Conservation (phyloP, 768 basidiomycete species). For the Lanmaoa rubissima region DNA sequence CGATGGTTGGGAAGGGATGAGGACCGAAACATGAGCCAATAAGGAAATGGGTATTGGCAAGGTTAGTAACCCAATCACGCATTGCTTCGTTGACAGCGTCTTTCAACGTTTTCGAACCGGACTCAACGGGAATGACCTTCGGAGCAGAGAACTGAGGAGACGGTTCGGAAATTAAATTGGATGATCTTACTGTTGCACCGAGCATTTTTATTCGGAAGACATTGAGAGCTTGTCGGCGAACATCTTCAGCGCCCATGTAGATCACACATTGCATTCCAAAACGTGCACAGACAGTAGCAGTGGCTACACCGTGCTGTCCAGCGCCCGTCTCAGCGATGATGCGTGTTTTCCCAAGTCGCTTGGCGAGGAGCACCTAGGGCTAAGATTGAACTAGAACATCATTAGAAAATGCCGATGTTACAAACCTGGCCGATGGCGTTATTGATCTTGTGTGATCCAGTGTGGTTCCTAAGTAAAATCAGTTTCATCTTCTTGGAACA, state of each 20-base stretch:
- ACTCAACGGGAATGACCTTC: neutral
- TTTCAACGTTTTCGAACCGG: neutral
- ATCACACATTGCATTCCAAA: neutral
- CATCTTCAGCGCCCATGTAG: neutral
- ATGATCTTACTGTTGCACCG: neutral
- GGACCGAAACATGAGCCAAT: conserved; percentile 1
- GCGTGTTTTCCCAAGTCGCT: neutral
- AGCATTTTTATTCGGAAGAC: neutral
- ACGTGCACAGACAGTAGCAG: neutral
- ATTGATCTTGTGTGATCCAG: neutral
- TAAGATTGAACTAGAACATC: neutral
- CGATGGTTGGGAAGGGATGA: conserved; percentile 3
- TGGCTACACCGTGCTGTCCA: neutral
- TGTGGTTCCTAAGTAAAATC: neutral
- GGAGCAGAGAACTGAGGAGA: neutral
- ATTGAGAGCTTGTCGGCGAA: neutral
- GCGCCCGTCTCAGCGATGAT: neutral
- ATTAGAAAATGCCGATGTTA: neutral
- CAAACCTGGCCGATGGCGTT: neutral
- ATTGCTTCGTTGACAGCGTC: conserved; percentile 2
- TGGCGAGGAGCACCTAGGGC: neutral
- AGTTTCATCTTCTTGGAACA: neutral
- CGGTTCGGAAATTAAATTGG: no score
- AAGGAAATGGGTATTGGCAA: conserved; percentile 1
- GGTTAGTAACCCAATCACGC: conserved; percentile 2